Evolutionary conservation across 331 rosid genomes (phyloP).

Genomic region (Quercus phellos): DNA sequence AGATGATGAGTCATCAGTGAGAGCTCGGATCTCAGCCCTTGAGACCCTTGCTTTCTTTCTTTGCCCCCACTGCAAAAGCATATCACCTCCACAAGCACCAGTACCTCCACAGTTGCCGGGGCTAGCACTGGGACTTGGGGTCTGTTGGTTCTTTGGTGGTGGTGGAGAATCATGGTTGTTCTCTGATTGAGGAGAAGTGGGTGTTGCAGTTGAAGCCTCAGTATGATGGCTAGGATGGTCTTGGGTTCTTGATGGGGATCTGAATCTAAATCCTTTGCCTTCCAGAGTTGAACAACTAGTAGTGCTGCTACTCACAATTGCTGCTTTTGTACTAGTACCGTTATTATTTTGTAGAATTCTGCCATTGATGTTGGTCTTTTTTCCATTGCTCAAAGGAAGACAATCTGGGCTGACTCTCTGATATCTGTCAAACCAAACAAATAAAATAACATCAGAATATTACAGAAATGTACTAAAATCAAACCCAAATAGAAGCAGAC

Average conservation of each 20-base stretch:
- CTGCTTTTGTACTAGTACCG: background rate
- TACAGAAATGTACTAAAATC: too few species aligned
- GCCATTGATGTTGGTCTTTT: conserved; percentile 18
- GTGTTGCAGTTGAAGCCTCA: background rate
- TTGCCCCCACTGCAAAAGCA: conserved; percentile 63
- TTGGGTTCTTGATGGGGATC: conserved; percentile 26
- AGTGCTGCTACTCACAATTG: conserved; percentile 2
- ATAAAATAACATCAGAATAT: background rate
- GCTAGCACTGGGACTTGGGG: conserved; percentile 29
- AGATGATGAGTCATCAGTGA: conserved; percentile 48
- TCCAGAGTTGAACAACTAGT: conserved; percentile 19
- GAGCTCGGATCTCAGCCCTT: conserved; percentile 43
- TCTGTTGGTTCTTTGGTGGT: background rate
- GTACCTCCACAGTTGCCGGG: conserved; percentile 11
- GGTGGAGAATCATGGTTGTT: conserved; percentile 24
- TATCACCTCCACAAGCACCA: conserved; percentile 39
- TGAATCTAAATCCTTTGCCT: conserved; percentile 40
- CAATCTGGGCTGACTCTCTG: conserved; percentile 44
- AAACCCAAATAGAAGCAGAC: too few species aligned
- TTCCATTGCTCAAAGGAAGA: conserved; percentile 32
- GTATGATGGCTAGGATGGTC: conserved; percentile 11
- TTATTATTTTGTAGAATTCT: background rate
- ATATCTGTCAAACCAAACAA: conserved; percentile 22
- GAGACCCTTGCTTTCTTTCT: conserved; percentile 55
- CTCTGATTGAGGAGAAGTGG: conserved; percentile 5